Evolutionary conservation across 805 yeast genomes (phyloP), one percentile per base, ranked within the genome.

Genomic region (Nakazawaea ernobii): DNA sequence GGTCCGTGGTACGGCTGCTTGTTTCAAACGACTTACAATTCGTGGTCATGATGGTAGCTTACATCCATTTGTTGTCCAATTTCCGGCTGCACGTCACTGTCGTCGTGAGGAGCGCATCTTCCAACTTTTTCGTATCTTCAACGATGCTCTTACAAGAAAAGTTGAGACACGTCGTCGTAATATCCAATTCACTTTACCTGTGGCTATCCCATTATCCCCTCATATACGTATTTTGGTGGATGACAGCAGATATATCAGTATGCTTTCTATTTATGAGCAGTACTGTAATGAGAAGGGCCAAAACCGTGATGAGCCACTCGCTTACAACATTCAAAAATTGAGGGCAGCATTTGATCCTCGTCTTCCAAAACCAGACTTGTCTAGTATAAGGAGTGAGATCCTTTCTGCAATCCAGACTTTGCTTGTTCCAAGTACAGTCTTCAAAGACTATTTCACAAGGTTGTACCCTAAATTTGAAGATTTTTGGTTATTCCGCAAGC

Each of bases 21-120:
- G 98, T 57, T 88, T 87, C 67, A 86, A 92, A 60, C 77, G 98
- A 35, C 72, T 94, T 49, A 84, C 86, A 42, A 87, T 95, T 38
- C 79, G 97, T 42, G 98, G 98, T 10, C 88, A 88, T 56, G 97
- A 94, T 63, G 98, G 98, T 53, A 80, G 88, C 52, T 64, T 85
- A 45, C 97, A 92, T 66, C 80, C 92, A 41, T 95, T 94, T 72
- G 95, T 97, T 0, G 95, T 94, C 17, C 99, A 94, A 69, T 90
- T 86, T 64, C 99, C 99, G 6, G 95, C 98, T 13, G 97, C 97
- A 10, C 82, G 99, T 56, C 97, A 92, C 59, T 88, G 96, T 56
- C 84, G 99, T 61, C 81, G 99, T 46, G 99, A 94, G 61, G 99
- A 94, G 60, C 77, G 96, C 46, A 82, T 94, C 49, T 85, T 89